Conservation (phyloP, 306 rosid species). For the Comarum palustre region DNA sequence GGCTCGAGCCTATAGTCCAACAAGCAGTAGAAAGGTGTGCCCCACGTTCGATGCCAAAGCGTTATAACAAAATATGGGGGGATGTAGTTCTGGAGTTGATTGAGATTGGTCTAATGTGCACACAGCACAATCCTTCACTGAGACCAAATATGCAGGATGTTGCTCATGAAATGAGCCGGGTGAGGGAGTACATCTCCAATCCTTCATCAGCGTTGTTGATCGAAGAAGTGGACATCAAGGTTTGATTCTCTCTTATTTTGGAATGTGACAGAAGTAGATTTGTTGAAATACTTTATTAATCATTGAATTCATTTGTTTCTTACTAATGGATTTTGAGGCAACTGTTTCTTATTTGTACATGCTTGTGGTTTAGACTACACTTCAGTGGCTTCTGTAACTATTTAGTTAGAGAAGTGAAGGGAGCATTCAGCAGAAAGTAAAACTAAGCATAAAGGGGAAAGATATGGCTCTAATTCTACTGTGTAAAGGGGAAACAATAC, state of each 20-base stretch:
- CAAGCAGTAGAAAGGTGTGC: constrained; percentile 46
- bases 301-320: constrained; percentile 14
- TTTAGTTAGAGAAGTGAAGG: neutral
- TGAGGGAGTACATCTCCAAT: constrained; percentile 64
- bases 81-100: constrained; percentile 65
- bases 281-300: neutral
- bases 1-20: constrained; percentile 53
- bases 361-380: neutral
- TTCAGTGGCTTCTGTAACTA: neutral
- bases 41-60: constrained; percentile 29
- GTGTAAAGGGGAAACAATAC: constrained; percentile 11
- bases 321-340: neutral
- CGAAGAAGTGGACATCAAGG: constrained; percentile 27
- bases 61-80: constrained; percentile 31
- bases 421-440: neutral
- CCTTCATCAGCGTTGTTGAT: constrained; percentile 27
- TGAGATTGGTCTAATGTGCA: constrained; percentile 78
- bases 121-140: constrained; percentile 60
- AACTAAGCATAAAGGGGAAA: neutral
- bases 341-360: neutral
- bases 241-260: constrained; percentile 11
- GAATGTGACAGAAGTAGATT: constrained; percentile 14
- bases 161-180: constrained; percentile 67
- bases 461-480: neutral
- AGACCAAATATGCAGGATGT: constrained; percentile 77